Percentiles rank a stretch among this genome's conserved stretches.
Conservation (phyloP, 192 early-diverging fungal genomes). For the Phycomyces nitens region DNA sequence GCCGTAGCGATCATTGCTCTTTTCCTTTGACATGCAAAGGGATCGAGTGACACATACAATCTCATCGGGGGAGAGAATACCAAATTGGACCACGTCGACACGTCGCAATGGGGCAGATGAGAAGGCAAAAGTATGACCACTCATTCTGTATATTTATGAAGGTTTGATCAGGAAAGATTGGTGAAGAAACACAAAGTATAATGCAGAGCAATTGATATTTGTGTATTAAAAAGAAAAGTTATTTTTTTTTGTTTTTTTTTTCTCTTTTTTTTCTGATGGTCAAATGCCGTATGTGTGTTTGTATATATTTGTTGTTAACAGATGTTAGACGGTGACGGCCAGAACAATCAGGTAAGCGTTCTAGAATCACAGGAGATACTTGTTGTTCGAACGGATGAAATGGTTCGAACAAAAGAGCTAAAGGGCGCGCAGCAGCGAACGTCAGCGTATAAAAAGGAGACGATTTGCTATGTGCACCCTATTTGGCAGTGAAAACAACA, state of each 20-base stretch:
- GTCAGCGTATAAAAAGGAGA: neutral
- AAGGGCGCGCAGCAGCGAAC: neutral
- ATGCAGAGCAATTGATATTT: neutral
- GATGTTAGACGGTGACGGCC: neutral
- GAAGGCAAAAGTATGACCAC: conserved; percentile 61
- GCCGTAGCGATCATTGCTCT: neutral
- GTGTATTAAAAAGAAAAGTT: neutral
- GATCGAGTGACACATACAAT: conserved; percentile 61
- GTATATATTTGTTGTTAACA: neutral
- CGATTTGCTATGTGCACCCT: neutral
- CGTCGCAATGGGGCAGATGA: conserved; percentile 80
- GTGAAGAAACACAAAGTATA: neutral
- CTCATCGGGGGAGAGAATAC: conserved; percentile 93
- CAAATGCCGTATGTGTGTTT: neutral
- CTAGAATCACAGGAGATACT: neutral
- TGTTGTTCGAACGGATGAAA: conserved; percentile 1
- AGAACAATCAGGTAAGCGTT: neutral
- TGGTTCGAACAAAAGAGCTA: conserved; percentile 2
- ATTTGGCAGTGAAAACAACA: neutral
- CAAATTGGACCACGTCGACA: conserved; percentile 92
- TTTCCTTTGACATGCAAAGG: conserved; percentile 1
- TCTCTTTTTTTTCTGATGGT: neutral
- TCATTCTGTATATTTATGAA: conserved; percentile 38
- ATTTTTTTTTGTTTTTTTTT: neutral
- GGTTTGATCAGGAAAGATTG: neutral